Conservation (phyloP, 139 green algal genomes). For the Chlamydomonas asymmetrica region DNA sequence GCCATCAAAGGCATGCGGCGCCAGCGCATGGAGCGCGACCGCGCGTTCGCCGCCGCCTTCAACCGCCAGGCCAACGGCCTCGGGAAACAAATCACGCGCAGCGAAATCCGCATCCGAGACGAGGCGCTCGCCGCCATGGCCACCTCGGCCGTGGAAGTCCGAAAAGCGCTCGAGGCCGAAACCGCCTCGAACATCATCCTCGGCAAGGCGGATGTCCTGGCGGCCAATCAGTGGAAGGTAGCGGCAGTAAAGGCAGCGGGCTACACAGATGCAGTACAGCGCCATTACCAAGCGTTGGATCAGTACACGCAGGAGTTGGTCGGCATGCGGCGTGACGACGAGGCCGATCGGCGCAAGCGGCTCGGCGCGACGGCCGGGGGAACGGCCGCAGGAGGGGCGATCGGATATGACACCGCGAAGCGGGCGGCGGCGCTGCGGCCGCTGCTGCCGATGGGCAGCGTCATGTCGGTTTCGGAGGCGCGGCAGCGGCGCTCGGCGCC, state of each 20-base stretch:
- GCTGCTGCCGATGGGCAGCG: no score
- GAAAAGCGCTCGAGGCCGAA: neutral
- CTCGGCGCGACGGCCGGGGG: no score
- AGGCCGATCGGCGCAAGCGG: no score
- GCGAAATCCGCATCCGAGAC: slow-evolving; percentile 1
- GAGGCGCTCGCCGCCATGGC: neutral
- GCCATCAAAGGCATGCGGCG: slow-evolving; percentile 1
- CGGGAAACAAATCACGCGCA: slow-evolving; percentile 7
- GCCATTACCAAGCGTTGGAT: slow-evolving; percentile 6
- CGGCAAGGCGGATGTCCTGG: neutral
- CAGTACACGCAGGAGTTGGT: no score
- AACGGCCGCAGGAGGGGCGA: no score
- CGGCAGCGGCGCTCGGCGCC: no score
- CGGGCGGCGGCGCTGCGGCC: no score
- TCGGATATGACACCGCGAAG: no score
- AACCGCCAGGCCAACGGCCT: neutral
- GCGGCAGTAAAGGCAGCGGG: neutral
- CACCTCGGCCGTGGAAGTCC: neutral
- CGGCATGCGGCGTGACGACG: no score
- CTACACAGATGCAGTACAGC: slow-evolving; percentile 18
- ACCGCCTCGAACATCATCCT: neutral
- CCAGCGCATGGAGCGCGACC: slow-evolving; percentile 11
- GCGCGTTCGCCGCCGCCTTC: slow-evolving; percentile 20
- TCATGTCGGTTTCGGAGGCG: no score
- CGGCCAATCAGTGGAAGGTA: slow-evolving; percentile 19